Evolutionary conservation across 208 protist genomes (phyloP).

Genomic region (Crithidia fasciculata): DNA sequence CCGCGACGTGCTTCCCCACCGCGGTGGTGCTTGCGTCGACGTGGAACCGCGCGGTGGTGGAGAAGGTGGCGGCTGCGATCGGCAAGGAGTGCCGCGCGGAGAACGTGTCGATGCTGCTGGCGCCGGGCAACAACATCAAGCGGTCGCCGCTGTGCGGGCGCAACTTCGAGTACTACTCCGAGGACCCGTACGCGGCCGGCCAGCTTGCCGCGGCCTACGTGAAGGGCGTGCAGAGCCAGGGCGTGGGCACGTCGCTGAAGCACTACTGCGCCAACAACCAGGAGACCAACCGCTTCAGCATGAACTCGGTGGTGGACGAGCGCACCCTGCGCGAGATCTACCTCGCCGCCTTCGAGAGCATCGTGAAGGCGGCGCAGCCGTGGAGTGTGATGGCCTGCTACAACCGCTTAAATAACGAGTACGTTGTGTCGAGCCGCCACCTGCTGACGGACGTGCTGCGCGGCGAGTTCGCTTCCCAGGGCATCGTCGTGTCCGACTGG

Average conservation of each 20-base stretch:
- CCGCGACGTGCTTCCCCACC: conserved; percentile 32
- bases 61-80: conserved; percentile 4
- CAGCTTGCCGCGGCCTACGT: conserved; percentile 22
- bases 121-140: conserved; percentile 32
- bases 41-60: conserved; percentile 25
- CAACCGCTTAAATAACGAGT: conserved; percentile 42
- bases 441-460: conserved; percentile 47
- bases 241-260: conserved; percentile 42
- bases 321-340: conserved; percentile 58
- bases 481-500: conserved; percentile 65
- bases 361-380: conserved; percentile 27
- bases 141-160: conserved; percentile 42
- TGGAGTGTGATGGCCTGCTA: conserved; percentile 43
- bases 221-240: conserved; percentile 37
- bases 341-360: conserved; percentile 40
- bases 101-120: conserved; percentile 21
- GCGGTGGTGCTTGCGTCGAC: conserved; percentile 24
- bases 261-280: conserved; percentile 60
- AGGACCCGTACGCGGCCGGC: conserved; percentile 39
- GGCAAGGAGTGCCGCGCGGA: conserved; percentile 24
- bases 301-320: conserved; percentile 35
- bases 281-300: conserved; percentile 25
- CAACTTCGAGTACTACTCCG: conserved; percentile 60
- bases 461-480: conserved; percentile 49
- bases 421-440: conserved; percentile 49